phyloP scores from a whole-genome alignment of 495 filamentous ascomycete species.

The Parathielavia appendiculata region DNA sequence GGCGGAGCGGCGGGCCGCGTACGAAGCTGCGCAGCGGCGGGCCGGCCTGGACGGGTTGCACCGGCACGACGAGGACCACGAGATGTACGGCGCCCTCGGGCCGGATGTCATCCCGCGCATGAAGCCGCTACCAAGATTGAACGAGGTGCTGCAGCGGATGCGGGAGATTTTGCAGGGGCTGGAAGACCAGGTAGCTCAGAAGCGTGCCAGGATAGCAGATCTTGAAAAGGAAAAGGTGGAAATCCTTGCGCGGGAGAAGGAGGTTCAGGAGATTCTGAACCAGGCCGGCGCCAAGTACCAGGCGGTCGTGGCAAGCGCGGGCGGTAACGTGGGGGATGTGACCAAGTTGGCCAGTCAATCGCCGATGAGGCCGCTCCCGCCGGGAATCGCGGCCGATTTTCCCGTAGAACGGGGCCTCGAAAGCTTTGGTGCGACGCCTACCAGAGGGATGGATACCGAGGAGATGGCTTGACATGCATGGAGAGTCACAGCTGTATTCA shows the following conservation, averaged over 20 bases:
- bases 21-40: slow-evolving; percentile 80
- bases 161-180: slow-evolving; percentile 34
- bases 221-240: slow-evolving; percentile 44
- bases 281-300: slow-evolving; percentile 76
- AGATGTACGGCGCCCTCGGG: slow-evolving; percentile 17
- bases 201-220: slow-evolving; percentile 30
- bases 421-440: slow-evolving; percentile 59
- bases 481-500: no score
- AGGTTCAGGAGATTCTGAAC: slow-evolving; percentile 75
- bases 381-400: slow-evolving; percentile 29
- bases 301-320: slow-evolving; percentile 33
- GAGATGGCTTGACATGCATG: slow-evolving; percentile 13
- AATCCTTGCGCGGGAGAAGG: slow-evolving; percentile 67
- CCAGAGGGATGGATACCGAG: slow-evolving; percentile 30
- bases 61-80: slow-evolving; percentile 30
- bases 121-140: slow-evolving; percentile 52
- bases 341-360: slow-evolving; percentile 28
- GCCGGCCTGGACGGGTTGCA: slow-evolving; percentile 69
- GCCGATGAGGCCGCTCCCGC: slow-evolving; percentile 27
- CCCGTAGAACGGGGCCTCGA: slow-evolving; percentile 52
- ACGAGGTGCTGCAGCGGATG: slow-evolving; percentile 46
- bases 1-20: slow-evolving; percentile 72
- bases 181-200: slow-evolving; percentile 29
- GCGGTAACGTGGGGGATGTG: slow-evolving; percentile 18
- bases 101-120: slow-evolving; percentile 43